Base-by-base conservation (phyloP, 2,329 filamentous ascomycete species). In the Phaeosphaeria sp. region DNA sequence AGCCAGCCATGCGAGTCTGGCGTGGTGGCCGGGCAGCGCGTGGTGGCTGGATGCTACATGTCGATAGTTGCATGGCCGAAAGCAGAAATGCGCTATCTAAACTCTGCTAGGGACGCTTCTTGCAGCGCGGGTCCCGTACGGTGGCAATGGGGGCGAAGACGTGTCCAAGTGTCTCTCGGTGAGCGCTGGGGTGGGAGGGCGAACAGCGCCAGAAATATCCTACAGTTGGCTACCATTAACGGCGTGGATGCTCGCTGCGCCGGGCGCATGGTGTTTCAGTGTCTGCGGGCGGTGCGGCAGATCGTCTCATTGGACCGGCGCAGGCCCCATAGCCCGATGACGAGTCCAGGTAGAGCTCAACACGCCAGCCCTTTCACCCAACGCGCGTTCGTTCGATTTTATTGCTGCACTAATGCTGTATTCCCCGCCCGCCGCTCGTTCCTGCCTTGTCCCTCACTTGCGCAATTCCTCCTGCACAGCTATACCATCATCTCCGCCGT, bases 311-410 rank as follows among this genome's bases (percentile, higher is more conserved):
- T 61, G 55, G 58, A 22, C 41, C 54, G 47, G 50, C 36, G 13
- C n/a, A n/a, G n/a, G n/a, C n/a, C n/a, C n/a, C n/a, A n/a, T n/a
- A n/a, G n/a, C 20, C 27, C 44, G 58, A 61, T 61, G 59, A 58
- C 55, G 59, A 56, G 50, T 52, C 48, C 50, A 13, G 21, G 18
- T 44, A 54, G 50, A 33, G 49, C 53, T 58, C 58, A 60, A 56
- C 61, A 63, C 47, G 51, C 46, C 50, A 54, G 36, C 49, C 51
- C 39, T 50, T 46, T 44, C 39, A 42, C 46, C 36, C 23, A 50
- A 33, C 48, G 39, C 54, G 52, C 54, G 57, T 59, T 50, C 56
- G 49, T 46, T 44, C 18, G 25, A 25, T 17, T 25, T 50, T 42
- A 36, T 36, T 39, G 23, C 42, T 42, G 25, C 39, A 17, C 53